A percentile compares a stretch with the other conserved stretches of the same genome.
These are phyloP conservation scores for Botryotinia globosa DNA, from an alignment of 2,329 filamentous ascomycete species.

Conservation along the genomic window DNA sequence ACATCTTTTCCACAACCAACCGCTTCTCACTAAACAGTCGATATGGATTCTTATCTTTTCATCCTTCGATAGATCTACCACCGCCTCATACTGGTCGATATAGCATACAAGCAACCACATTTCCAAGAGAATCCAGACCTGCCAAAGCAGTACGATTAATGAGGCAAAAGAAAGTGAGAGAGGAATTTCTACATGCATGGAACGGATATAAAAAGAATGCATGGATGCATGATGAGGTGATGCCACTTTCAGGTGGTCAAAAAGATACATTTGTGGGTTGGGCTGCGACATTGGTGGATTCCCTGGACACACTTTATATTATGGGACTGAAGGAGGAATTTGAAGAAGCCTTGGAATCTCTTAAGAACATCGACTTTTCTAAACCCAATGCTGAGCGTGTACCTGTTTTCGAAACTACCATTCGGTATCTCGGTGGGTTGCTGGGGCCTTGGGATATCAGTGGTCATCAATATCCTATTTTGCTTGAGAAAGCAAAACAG, in stretches of 20 bases:
- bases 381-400: conserved; percentile 22
- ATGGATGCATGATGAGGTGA: conserved; percentile 81
- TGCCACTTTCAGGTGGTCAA: conserved; percentile 62
- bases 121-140: conserved; percentile 9
- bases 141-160: neutral
- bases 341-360: conserved; percentile 65
- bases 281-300: conserved; percentile 81
- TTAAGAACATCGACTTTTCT: conserved; percentile 41
- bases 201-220: conserved; percentile 73
- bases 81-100: neutral
- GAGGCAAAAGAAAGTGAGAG: conserved; percentile 20
- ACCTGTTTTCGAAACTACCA: conserved; percentile 30
- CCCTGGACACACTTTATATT: conserved; percentile 79
- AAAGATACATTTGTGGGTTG: conserved; percentile 84
- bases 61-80: neutral
- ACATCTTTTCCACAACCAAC: neutral
- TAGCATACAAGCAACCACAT: conserved; percentile 11
- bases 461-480: conserved; percentile 55
- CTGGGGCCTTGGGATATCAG: conserved; percentile 49
- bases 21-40: neutral
- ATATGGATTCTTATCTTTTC: neutral
- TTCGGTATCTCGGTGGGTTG: conserved; percentile 30
- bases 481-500: conserved; percentile 63
- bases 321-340: conserved; percentile 76
- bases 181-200: conserved; percentile 50